These are phyloP conservation scores for Fusarium begoniae DNA, from an alignment of 2,329 filamentous ascomycete genomes.

Conservation along the genomic window DNA sequence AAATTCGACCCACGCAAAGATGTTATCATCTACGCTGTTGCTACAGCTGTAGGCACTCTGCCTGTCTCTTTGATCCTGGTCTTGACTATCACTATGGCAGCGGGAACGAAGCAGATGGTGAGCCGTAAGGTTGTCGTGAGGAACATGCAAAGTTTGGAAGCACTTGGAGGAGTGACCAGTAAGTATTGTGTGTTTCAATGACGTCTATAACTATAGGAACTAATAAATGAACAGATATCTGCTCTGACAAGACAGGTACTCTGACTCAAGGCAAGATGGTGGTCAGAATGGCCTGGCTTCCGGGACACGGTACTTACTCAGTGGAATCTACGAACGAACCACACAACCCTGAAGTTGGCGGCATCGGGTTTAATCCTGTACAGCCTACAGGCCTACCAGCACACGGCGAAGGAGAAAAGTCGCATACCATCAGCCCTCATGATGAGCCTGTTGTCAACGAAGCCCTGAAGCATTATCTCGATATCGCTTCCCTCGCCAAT, in stretches of 20 bases:
- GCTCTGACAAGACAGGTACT: constrained; percentile 50
- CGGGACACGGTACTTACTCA: constrained; percentile 43
- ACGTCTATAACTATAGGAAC: neutral
- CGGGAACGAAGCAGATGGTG: constrained; percentile 60
- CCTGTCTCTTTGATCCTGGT: constrained; percentile 58
- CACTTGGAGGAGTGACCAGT: constrained; percentile 61
- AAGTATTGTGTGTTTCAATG: constrained; percentile 27
- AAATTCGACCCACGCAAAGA: constrained; percentile 46
- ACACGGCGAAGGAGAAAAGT: constrained; percentile 35
- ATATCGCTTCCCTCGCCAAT: constrained; percentile 72
- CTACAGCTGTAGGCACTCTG: constrained; percentile 56
- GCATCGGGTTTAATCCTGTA: constrained; percentile 19
- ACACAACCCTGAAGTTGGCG: constrained; percentile 39
- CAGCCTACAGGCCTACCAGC: constrained; percentile 35
- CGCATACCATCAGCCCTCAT: constrained; percentile 38
- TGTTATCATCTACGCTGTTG: constrained; percentile 53
- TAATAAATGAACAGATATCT: constrained; percentile 39
- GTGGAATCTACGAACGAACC: constrained; percentile 43
- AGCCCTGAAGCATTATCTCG: constrained; percentile 64
- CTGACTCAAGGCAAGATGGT: constrained; percentile 47
- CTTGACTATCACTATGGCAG: constrained; percentile 67
- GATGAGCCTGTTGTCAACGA: constrained; percentile 54
- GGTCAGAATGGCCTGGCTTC: constrained; percentile 46
- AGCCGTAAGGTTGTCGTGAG: constrained; percentile 59
- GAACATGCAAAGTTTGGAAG: constrained; percentile 52